phyloP scores from a whole-genome alignment of 2,329 filamentous ascomycete genomes.

The Lachnellula suecica region DNA sequence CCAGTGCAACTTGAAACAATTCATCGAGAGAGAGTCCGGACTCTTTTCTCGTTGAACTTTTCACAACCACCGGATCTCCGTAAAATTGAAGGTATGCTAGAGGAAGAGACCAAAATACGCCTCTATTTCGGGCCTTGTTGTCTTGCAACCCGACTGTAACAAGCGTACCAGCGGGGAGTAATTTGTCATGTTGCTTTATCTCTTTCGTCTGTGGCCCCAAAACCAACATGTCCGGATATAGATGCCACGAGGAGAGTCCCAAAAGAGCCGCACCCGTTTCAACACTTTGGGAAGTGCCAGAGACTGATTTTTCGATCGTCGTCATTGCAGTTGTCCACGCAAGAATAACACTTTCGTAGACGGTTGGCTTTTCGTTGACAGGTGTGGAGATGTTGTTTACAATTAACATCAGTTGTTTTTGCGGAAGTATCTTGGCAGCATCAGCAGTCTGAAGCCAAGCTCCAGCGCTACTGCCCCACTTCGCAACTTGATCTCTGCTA shows the following conservation, averaged over 20 bases:
- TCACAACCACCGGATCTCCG: not conserved
- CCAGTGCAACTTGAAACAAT: too few species aligned
- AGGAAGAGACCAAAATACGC: not conserved
- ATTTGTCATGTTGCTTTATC: not conserved
- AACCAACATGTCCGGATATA: not conserved
- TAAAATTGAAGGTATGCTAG: not conserved
- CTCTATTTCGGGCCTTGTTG: not conserved
- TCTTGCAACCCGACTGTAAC: not conserved
- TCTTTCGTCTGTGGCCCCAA: not conserved
- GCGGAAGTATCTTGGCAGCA: not conserved
- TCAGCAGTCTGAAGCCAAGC: not conserved
- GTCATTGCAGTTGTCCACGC: not conserved
- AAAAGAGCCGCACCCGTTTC: not conserved
- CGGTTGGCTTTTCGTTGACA: not conserved
- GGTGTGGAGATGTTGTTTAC: not conserved
- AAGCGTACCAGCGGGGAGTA: not conserved
- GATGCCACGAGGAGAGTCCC: not conserved
- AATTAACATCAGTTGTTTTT: not conserved
- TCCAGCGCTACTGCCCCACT: too few species aligned
- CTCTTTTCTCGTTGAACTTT: too few species aligned
- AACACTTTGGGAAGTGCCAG: not conserved
- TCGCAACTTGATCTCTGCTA: too few species aligned
- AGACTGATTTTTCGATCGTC: not conserved
- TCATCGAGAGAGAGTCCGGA: too few species aligned
- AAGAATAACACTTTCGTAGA: not conserved